Base-by-base conservation (phyloP, 192 early-diverging fungal species). In the Coemansia sp. region DNA sequence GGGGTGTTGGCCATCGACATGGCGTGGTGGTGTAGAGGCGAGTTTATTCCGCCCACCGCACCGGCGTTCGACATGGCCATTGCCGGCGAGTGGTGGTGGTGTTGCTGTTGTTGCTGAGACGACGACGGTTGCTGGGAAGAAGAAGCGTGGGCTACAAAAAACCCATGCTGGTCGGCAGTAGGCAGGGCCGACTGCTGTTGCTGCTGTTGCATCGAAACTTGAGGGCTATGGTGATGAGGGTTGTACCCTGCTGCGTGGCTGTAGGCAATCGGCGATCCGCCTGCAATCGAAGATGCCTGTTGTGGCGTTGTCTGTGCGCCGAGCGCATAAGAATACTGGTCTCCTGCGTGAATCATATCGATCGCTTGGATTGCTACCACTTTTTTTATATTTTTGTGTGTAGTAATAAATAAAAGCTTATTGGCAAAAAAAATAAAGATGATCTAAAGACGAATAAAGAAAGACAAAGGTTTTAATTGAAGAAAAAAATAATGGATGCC, bases 331-430 rank as follows among this genome's bases (percentile, higher is more conserved):
- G 72, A 65, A 56, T 74, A 72, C 36, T 80, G 77, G 61, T 80
- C 77, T 31, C 70, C 56, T 48, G 76, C 76, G 60, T 80, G 77
- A 55, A 80, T 80, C 77, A 80, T 80, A 8, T 8, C 14, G 42
- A 45, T 45, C 42, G 42, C 11, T 45, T 8, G 36, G 7, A 5
- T 38, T 38, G 22, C 22, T 25, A 25, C 22, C 22, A 25, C 22
- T 25, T 25, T 25, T 25, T 25, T 25, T 25, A 25, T 25, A 25
- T 25, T 25, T 25, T 25, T 25, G 22, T 48, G 8, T 3, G 8
- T 10, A 48, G 8, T 12, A 48, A 48, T 48, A 12, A 10, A 48
- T 48, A 48, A 48, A 48, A n/a, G 48, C 48, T 12, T 18, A 18
- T 48, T 7, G 49, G 10, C 36, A 5, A 38, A 38, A 38, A 45